phyloP scores from a whole-genome alignment of 495 filamentous ascomycete species.

The Penicillium maclennaniae region DNA sequence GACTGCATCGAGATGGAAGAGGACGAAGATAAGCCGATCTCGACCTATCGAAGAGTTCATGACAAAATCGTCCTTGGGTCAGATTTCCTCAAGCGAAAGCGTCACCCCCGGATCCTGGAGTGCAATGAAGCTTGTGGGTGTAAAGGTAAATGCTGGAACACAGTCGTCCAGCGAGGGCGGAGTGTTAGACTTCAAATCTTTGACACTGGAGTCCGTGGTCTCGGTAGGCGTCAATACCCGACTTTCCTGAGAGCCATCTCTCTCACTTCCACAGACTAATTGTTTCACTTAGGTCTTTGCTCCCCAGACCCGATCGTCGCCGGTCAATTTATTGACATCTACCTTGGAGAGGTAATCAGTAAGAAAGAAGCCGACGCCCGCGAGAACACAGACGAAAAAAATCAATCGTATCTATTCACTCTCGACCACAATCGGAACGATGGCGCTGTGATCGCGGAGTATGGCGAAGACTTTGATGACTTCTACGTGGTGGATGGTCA shows the following conservation, averaged over 20 bases:
- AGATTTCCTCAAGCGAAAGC: slow-evolving; percentile 30
- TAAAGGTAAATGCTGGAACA: slow-evolving; percentile 62
- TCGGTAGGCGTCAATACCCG: slow-evolving; percentile 52
- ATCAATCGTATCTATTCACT: slow-evolving; percentile 69
- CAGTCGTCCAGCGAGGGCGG: slow-evolving; percentile 76
- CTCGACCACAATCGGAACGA: slow-evolving; percentile 55
- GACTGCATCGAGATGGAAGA: slow-evolving; percentile 37
- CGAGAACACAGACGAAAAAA: slow-evolving; percentile 41
- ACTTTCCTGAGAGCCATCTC: too few relatives aligned
- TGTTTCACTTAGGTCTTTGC: slow-evolving; percentile 54
- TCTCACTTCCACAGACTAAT: not conserved
- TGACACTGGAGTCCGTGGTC: slow-evolving; percentile 70
- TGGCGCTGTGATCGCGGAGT: slow-evolving; percentile 49
- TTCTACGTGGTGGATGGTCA: slow-evolving; percentile 58
- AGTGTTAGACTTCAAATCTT: slow-evolving; percentile 78
- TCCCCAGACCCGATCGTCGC: slow-evolving; percentile 61
- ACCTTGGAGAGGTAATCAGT: slow-evolving; percentile 85
- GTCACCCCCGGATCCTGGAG: slow-evolving; percentile 62
- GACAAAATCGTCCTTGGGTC: slow-evolving; percentile 19
- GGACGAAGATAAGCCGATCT: slow-evolving; percentile 31
- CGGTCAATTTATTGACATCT: slow-evolving; percentile 86
- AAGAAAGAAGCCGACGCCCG: slow-evolving; percentile 62
- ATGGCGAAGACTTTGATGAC: slow-evolving; percentile 13
- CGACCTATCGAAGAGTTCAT: slow-evolving; percentile 30
- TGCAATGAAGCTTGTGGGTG: slow-evolving; percentile 75